Evolutionary conservation across 768 basidiomycete genomes (phyloP), one percentile per base, ranked within the genome.

Genomic region (Galerina marginata): DNA sequence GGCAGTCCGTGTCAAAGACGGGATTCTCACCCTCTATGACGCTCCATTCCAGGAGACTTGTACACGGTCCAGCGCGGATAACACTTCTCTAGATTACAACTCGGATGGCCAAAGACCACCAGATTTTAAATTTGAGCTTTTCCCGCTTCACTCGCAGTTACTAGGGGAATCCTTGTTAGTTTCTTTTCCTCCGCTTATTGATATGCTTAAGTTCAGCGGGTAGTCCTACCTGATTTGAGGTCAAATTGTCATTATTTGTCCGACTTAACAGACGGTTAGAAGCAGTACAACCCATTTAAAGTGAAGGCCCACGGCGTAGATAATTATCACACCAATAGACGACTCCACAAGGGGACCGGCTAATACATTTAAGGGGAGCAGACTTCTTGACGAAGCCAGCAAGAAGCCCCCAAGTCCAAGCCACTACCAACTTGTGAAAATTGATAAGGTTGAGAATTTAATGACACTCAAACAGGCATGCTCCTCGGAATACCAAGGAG

Each of bases 111-210:
- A 74, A 75, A 75, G 79, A 77, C 81, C 70, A 79, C 82, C 87
- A 88, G 87, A 88, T 88, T 88, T 81, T 79, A 88, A 88, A 88
- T 87, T 89, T 88, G 88, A 88, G 87, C 86, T 88, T 77, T 84
- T 90, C 86, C 88, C 85, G 78, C 85, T 90, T 89, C 88, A 87
- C 88, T 89, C 85, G 86, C 88, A 86, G 88, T 86, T 89, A 89
- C 88, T 89, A 86, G 82, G 86, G 88, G 86, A 90, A 89, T 89
- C 88, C 88, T 88, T 84, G 88, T 90, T 90, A 88, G 87, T 90
- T 90, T 89, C 89, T 90, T 90, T 89, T 89, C 88, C 88, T 89
- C 87, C 84, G 84, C 88, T 90, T 88, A 89, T 88, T 90, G 86
- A 89, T 89, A 88, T 89, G 87, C 88, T 89, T 88, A 89, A 89